These are phyloP conservation scores for Aureobasidium sp. DNA, from an alignment of 2,329 filamentous ascomycete genomes.

Conservation along the genomic window DNA sequence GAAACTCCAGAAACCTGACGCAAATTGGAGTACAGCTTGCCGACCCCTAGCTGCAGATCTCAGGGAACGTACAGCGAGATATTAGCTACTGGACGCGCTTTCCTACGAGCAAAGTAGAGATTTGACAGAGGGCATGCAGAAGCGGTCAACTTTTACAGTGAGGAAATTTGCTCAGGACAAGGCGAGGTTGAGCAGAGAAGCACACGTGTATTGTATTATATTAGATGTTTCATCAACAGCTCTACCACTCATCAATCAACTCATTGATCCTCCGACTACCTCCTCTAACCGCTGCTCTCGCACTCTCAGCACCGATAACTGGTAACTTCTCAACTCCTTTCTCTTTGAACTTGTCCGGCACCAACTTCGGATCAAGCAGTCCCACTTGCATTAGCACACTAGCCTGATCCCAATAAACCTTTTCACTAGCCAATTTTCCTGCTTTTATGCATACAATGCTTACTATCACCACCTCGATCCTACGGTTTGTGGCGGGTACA, in stretches of 20 bases:
- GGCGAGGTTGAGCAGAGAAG: too few relatives aligned
- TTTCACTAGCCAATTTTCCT: constrained; percentile 49
- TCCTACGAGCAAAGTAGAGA: too few relatives aligned
- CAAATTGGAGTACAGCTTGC: too few relatives aligned
- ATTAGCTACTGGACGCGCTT: too few relatives aligned
- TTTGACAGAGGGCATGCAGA: too few relatives aligned
- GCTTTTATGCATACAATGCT: constrained; percentile 49
- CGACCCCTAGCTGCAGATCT: too few relatives aligned
- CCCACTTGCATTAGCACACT: constrained; percentile 53
- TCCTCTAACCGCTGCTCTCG: constrained; percentile 40
- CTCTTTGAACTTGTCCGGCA: constrained; percentile 41
- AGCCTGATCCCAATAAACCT: constrained; percentile 58
- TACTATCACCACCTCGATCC: constrained; percentile 50
- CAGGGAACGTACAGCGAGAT: too few relatives aligned
- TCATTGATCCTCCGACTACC: constrained; percentile 38
- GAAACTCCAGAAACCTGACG: too few relatives aligned
- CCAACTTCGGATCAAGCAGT: constrained; percentile 48
- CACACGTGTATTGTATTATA: too few relatives aligned
- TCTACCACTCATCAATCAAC: constrained; percentile 35
- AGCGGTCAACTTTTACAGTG: too few relatives aligned
- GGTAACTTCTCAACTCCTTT: constrained; percentile 41
- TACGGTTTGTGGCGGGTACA: constrained; percentile 48
- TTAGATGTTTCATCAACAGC: too few relatives aligned
- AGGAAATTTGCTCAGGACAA: too few relatives aligned
- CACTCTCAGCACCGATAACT: constrained; percentile 39